phyloP scores from a whole-genome alignment of 2,329 filamentous ascomycete genomes.

The Periconia sp. region DNA sequence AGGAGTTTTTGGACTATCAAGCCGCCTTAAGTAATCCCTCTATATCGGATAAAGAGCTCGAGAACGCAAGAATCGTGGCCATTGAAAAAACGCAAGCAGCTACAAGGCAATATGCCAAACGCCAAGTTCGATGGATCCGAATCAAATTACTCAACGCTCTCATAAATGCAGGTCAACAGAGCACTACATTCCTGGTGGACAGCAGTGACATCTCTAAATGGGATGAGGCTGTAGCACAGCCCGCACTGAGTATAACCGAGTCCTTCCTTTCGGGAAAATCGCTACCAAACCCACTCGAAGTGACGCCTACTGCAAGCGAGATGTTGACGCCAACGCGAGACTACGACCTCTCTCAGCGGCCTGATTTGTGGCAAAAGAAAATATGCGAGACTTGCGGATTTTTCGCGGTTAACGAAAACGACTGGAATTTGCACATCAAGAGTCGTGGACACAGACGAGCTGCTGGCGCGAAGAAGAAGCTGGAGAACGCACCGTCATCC shows the following conservation, averaged over 20 bases:
- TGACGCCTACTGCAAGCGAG: constrained; percentile 61
- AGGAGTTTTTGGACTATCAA: constrained; percentile 80
- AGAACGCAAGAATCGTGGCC: constrained; percentile 59
- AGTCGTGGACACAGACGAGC: constrained; percentile 56
- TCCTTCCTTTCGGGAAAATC: constrained; percentile 60
- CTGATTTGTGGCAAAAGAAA: constrained; percentile 53
- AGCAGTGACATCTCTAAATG: constrained; percentile 70
- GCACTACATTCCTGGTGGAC: constrained; percentile 76
- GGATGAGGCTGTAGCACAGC: constrained; percentile 62
- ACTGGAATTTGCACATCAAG: constrained; percentile 60
- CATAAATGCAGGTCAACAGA: constrained; percentile 53
- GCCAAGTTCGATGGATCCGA: constrained; percentile 84
- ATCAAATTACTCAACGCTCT: constrained; percentile 76
- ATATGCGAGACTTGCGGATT: constrained; percentile 72
- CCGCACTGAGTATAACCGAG: constrained; percentile 63
- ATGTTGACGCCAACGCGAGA: constrained; percentile 60
- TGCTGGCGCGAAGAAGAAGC: constrained; percentile 31
- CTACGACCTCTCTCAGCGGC: constrained; percentile 47
- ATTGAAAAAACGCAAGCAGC: constrained; percentile 78
- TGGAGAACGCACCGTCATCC: constrained; percentile 13
- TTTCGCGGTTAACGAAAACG: constrained; percentile 56
- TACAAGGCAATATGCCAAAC: constrained; percentile 83
- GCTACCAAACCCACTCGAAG: constrained; percentile 55
- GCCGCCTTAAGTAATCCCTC: constrained; percentile 27
- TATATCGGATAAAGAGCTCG: constrained; percentile 47